These are phyloP conservation scores for Coemansia sp. DNA, from an alignment of 192 early-diverging fungal species.

Conservation along the genomic window DNA sequence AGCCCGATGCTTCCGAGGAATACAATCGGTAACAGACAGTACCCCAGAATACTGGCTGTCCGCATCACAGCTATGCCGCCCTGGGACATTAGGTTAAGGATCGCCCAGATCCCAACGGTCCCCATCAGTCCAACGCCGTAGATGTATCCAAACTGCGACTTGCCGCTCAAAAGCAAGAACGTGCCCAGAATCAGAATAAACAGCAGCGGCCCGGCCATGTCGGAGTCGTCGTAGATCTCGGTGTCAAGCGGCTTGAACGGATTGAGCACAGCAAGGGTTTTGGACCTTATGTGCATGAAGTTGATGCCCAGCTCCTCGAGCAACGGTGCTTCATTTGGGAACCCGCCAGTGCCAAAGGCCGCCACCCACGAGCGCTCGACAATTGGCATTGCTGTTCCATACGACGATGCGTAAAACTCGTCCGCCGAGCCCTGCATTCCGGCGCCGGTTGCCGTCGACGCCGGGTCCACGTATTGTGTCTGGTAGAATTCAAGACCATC, in stretches of 20 bases:
- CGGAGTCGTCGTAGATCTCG: constrained; percentile 94
- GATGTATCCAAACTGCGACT: constrained; percentile 96
- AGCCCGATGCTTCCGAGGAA: constrained; percentile 79
- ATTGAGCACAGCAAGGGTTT: constrained; percentile 84
- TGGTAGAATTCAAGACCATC: constrained; percentile 56
- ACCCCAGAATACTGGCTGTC: constrained; percentile 94
- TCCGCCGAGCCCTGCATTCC: constrained; percentile 41
- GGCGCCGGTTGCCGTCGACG: constrained; percentile 21
- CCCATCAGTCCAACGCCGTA: constrained; percentile 94
- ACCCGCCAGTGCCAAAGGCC: constrained; percentile 92
- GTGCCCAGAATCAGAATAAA: constrained; percentile 91
- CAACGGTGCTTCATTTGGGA: constrained; percentile 90
- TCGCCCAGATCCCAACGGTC: constrained; percentile 77
- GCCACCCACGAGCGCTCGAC: constrained; percentile 55
- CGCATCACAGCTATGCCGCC: constrained; percentile 81
- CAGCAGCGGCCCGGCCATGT: constrained; percentile 92
- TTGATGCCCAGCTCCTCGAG: constrained; percentile 96
- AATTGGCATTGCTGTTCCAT: constrained; percentile 47
- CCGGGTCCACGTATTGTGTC: constrained; percentile 49
- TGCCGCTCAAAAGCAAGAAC: constrained; percentile 87
- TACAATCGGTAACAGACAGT: constrained; percentile 95
- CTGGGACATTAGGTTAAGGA: constrained; percentile 94
- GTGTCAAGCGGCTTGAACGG: constrained; percentile 73
- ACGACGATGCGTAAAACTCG: constrained; percentile 53
- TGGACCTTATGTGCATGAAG: constrained; percentile 88